These are phyloP conservation scores for Davidsoniella virescens DNA, from an alignment of 2,329 filamentous ascomycete genomes.

Conservation along the genomic window DNA sequence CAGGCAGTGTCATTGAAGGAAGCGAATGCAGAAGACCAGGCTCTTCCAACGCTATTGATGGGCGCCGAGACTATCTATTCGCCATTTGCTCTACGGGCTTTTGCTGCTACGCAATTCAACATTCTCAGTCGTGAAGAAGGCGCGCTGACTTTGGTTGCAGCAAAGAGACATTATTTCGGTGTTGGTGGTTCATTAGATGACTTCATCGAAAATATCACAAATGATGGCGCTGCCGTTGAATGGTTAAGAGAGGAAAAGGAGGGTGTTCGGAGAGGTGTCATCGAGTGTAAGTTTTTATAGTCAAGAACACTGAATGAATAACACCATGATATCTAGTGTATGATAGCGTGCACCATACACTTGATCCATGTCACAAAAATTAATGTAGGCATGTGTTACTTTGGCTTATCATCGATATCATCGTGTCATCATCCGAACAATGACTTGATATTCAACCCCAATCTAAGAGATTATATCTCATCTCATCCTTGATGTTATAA, in stretches of 20 bases:
- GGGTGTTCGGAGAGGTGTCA: conserved; percentile 45
- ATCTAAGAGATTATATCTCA: no score
- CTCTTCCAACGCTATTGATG: conserved; percentile 36
- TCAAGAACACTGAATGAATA: background rate
- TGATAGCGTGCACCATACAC: no score
- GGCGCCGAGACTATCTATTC: conserved; percentile 77
- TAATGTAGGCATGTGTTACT: no score
- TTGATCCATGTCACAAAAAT: no score
- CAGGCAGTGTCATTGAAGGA: conserved; percentile 2
- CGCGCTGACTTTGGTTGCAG: conserved; percentile 50
- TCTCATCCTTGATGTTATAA: no score
- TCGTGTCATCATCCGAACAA: no score
- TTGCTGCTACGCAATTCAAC: conserved; percentile 48
- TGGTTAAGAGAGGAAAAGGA: conserved; percentile 41
- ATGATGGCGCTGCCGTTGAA: conserved; percentile 31
- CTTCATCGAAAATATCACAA: conserved; percentile 40
- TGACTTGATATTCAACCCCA: no score
- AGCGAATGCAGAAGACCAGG: background rate
- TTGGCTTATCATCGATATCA: no score
- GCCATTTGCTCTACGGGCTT: conserved; percentile 50
- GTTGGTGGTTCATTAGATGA: conserved; percentile 70
- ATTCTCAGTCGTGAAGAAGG: conserved; percentile 31
- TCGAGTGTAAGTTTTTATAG: conserved; percentile 26
- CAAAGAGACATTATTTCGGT: conserved; percentile 71
- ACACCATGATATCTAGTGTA: no score